Conservation (phyloP, 1,284 basidiomycete species). For the Fomitopsis pinicola region DNA sequence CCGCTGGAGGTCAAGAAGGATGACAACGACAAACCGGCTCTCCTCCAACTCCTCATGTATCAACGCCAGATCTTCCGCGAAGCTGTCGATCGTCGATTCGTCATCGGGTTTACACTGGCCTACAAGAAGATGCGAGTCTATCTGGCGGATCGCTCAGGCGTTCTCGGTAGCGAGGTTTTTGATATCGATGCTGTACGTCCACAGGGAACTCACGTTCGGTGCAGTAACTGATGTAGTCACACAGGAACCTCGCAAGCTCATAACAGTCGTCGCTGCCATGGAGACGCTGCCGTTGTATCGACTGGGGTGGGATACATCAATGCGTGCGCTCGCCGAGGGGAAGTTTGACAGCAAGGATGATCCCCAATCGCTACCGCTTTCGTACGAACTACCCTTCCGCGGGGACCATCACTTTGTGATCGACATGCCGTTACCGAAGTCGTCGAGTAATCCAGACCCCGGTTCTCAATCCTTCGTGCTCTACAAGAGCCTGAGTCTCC, state of each 20-base stretch:
- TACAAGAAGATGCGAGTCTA: background rate
- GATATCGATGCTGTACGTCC: background rate
- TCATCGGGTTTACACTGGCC: background rate
- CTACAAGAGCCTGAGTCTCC: background rate
- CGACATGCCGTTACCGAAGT: background rate
- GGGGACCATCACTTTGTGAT: background rate
- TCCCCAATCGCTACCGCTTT: background rate
- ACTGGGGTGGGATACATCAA: slow-evolving; percentile 7
- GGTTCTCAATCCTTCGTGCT: background rate
- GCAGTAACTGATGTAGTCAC: background rate
- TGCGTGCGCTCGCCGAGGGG: background rate
- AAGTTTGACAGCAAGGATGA: background rate
- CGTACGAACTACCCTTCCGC: background rate
- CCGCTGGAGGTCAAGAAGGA: background rate
- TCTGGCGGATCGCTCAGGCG: slow-evolving; percentile 3
- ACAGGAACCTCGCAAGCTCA: background rate
- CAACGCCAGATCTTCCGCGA: background rate
- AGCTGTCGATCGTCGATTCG: slow-evolving; percentile 1
- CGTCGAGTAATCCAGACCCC: no score
- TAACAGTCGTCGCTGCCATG: background rate
- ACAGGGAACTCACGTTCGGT: background rate
- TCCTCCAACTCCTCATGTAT: background rate
- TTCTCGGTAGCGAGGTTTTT: background rate
- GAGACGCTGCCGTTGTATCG: background rate
- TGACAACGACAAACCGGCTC: background rate